Percentiles rank a stretch among this genome's conserved stretches.
Conservation (phyloP, 2,329 filamentous ascomycete genomes). For the Neopestalotiopsis sp. region DNA sequence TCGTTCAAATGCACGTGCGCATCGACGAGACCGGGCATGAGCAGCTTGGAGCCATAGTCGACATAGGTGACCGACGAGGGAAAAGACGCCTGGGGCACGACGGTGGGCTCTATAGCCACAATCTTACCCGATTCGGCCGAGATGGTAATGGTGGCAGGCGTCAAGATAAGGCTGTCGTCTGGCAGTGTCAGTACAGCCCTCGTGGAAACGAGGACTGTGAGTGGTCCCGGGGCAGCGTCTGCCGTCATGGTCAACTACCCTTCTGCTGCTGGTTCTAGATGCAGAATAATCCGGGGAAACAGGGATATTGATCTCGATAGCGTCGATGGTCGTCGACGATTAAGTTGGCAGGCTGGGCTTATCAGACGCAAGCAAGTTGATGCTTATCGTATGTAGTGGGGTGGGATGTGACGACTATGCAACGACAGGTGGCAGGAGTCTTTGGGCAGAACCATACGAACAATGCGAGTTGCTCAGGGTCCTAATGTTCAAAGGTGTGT, state of each 20-base stretch:
- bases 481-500: too few relatives aligned
- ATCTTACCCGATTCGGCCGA: conserved; percentile 86
- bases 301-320: conserved; percentile 13
- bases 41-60: conserved; percentile 83
- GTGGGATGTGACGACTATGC: neutral
- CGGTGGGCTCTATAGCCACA: conserved; percentile 71
- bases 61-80: conserved; percentile 74
- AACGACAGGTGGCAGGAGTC: neutral
- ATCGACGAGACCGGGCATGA: conserved; percentile 92
- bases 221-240: conserved; percentile 35
- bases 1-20: conserved; percentile 98
- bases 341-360: neutral
- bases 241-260: conserved; percentile 28
- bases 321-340: conserved; percentile 3
- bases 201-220: conserved; percentile 83
- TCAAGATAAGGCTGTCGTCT: conserved; percentile 66
- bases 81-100: conserved; percentile 80
- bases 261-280: neutral
- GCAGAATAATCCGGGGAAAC: conserved; percentile 16
- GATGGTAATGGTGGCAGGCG: conserved; percentile 82
- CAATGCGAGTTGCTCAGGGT: neutral
- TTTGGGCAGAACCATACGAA: neutral
- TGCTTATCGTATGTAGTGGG: conserved; percentile 3
- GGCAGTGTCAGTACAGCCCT: conserved; percentile 80
- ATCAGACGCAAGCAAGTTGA: conserved; percentile 2